These are phyloP conservation scores for Xenosphaeropsis pyriputrescens DNA, from an alignment of 2,329 filamentous ascomycete species.

Conservation along the genomic window DNA sequence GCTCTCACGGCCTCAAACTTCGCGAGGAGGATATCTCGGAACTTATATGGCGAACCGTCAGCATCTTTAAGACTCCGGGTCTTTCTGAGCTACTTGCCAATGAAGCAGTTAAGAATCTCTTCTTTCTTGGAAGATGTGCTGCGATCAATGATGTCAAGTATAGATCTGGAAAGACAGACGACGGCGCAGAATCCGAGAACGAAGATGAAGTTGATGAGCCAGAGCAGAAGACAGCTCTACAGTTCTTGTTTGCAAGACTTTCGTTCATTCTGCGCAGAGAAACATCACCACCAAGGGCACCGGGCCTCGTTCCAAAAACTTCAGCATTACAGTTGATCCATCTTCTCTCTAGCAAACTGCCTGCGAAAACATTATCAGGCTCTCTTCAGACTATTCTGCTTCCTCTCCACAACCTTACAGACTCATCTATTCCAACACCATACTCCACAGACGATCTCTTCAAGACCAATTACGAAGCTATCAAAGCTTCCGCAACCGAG, in stretches of 20 bases:
- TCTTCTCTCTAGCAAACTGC: constrained; percentile 48
- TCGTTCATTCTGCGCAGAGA: constrained; percentile 70
- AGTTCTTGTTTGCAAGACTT: constrained; percentile 66
- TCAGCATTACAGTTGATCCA: constrained; percentile 63
- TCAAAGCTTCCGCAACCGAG: constrained; percentile 61
- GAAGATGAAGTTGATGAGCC: constrained; percentile 27
- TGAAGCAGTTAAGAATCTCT: constrained; percentile 66
- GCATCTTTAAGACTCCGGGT: constrained; percentile 43
- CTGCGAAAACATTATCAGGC: constrained; percentile 38
- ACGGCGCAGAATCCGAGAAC: constrained; percentile 23
- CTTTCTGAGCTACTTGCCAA: constrained; percentile 62
- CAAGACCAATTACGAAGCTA: constrained; percentile 49
- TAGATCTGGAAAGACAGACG: constrained; percentile 26
- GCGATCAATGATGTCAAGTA: constrained; percentile 38
- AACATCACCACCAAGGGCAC: constrained; percentile 41
- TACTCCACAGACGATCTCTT: constrained; percentile 58
- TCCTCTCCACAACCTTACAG: constrained; percentile 71
- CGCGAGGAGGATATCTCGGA: constrained; percentile 47
- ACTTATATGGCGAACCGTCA: constrained; percentile 33
- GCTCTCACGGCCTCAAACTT: constrained; percentile 58
- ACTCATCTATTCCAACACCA: constrained; percentile 58
- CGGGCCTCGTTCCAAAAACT: constrained; percentile 57
- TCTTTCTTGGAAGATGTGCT: constrained; percentile 61
- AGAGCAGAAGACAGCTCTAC: constrained; percentile 34
- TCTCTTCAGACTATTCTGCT: constrained; percentile 51